Evolutionary conservation across 371 early-diverging fungal genomes (phyloP).

Genomic region (Capillidium rhysosporum): DNA sequence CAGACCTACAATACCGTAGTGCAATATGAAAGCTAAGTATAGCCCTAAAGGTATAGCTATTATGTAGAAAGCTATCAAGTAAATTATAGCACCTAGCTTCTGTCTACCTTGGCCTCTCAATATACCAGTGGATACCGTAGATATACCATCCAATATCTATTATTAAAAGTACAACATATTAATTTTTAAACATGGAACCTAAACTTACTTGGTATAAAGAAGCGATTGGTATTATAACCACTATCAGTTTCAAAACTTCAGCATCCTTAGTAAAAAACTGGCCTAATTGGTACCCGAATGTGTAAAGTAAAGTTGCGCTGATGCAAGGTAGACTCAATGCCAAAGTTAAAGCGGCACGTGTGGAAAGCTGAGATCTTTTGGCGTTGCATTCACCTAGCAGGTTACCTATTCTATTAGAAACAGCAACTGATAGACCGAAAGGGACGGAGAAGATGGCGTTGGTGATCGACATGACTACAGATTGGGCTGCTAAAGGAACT

Average conservation of each 20-base stretch:
- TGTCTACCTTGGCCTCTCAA: constrained; percentile 52
- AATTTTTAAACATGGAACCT: background rate
- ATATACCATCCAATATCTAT: constrained; percentile 46
- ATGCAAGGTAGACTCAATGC: constrained; percentile 18
- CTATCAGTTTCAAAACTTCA: constrained; percentile 41
- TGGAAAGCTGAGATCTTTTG: constrained; percentile 12
- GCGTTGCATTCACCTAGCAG: constrained; percentile 23
- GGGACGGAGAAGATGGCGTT: constrained; percentile 45
- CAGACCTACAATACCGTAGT: constrained; percentile 34
- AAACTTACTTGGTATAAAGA: constrained; percentile 45
- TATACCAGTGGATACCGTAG: constrained; percentile 43
- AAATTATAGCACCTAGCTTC: constrained; percentile 41
- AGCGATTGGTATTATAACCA: constrained; percentile 45
- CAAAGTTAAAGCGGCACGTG: constrained; percentile 20
- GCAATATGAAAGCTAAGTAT: constrained; percentile 27
- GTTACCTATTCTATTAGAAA: constrained; percentile 62
- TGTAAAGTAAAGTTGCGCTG: constrained; percentile 17
- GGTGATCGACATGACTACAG: constrained; percentile 46
- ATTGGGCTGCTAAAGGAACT: constrained; percentile 63
- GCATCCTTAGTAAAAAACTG: constrained; percentile 44
- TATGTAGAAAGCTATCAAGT: constrained; percentile 34
- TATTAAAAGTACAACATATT: background rate
- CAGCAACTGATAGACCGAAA: constrained; percentile 32
- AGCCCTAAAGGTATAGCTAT: constrained; percentile 47
- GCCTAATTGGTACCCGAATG: constrained; percentile 12